phyloP scores from a whole-genome alignment of 192 early-diverging fungal species.

The Linnemannia exigua region DNA sequence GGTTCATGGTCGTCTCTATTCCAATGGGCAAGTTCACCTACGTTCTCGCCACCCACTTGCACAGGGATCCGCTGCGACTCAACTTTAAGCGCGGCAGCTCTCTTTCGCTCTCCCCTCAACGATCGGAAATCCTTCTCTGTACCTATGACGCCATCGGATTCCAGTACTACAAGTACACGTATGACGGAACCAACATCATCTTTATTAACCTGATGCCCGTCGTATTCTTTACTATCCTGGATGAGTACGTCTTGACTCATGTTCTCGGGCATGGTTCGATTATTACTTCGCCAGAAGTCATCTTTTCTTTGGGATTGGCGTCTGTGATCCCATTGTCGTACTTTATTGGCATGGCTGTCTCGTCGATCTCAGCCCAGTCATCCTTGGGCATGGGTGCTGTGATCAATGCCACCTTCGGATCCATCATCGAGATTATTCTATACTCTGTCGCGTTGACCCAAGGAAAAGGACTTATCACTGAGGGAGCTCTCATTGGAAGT shows the following conservation, averaged over 20 bases:
- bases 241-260: conserved; percentile 80
- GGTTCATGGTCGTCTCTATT: conserved; percentile 88
- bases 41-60: conserved; percentile 83
- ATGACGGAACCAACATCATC: conserved; percentile 97
- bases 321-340: conserved; percentile 94
- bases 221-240: conserved; percentile 87
- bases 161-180: conserved; percentile 97
- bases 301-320: conserved; percentile 79
- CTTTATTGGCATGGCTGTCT: conserved; percentile 97
- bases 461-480: conserved; percentile 89
- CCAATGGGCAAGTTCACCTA: conserved; percentile 96
- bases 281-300: conserved; percentile 60
- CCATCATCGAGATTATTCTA: conserved; percentile 95
- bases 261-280: conserved; percentile 42
- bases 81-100: conserved; percentile 76
- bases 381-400: conserved; percentile 95
- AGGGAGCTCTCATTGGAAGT: conserved; percentile 94
- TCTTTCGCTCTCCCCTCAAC: conserved; percentile 42
- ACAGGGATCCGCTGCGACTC: conserved; percentile 82
- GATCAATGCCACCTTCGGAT: conserved; percentile 98
- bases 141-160: conserved; percentile 89
- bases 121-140: conserved; percentile 83
- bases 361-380: conserved; percentile 95
- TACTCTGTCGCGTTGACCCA: conserved; percentile 92
- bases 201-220: conserved; percentile 93